Evolutionary conservation across 495 filamentous ascomycete species (phyloP), one percentile per base, ranked within the genome.

Genomic region (Penicillium chermesinum): DNA sequence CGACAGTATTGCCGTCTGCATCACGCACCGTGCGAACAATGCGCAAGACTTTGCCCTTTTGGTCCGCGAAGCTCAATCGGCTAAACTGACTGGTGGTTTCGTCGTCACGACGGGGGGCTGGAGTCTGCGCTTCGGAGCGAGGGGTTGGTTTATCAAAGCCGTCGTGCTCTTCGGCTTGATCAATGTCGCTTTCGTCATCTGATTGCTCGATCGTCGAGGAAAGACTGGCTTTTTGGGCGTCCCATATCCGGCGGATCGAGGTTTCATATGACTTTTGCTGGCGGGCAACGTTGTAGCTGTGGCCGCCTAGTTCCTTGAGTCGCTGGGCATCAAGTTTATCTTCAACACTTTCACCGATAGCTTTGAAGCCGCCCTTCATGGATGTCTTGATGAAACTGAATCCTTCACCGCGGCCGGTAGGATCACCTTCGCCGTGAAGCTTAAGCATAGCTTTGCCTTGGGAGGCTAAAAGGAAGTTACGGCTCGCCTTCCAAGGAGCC

Each of bases 311-410:
- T 19, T 93, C 90, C 58, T 95, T 94, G 46, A 85, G 76, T 53
- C 87, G 80, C 51, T 86, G 78, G n/a, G 82, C 83, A 45, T 88
- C 86, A 33, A 95, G 80, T 49, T 88, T 94, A 40, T 94, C 88
- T 33, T 86, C 79, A 2, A 89, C 86, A 54, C 89, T 91, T 57
- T 96, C 89, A 8, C 91, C 87, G 48, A 89, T 76, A 22, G 89
- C 86, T 56, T 94, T 88, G 69, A 93, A 99, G 2, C 93, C 93
- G 38, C 93, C 93, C 65, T 99, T 99, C 93, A 99, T 99, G 10
- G 88, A 94, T 0, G 89, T 96, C 57, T 90, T 87, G 54, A 99
- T 85, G 63, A 96, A 95, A 62, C 85, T 96, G 71, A 96, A 91
- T 2, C 88, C 93, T 46, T 95, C 83, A 2, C 93, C 93, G 54